Conservation (phyloP, 371 early-diverging fungal genomes). For the Mucor mucedo region DNA sequence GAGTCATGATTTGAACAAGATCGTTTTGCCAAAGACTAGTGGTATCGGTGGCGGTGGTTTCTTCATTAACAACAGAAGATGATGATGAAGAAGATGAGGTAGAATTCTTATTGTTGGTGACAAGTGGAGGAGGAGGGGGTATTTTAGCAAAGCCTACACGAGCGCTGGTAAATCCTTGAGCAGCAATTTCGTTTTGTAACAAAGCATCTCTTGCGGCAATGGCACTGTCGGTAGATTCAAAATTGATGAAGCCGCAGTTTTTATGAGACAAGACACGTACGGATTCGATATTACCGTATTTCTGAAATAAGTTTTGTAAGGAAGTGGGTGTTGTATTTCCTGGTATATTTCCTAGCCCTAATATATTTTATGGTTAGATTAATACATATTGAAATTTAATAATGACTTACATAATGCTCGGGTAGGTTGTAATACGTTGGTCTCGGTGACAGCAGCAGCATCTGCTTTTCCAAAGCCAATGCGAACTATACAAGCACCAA, state of each 20-base stretch:
- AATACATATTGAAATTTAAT: slow-evolving; percentile 1
- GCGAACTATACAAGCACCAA: slow-evolving; percentile 79
- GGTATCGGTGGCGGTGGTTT: slow-evolving; percentile 19
- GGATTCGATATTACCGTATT: slow-evolving; percentile 92
- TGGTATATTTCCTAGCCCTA: slow-evolving; percentile 95
- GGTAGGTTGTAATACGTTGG: slow-evolving; percentile 49
- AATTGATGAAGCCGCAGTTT: slow-evolving; percentile 97
- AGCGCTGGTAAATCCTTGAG: slow-evolving; percentile 73
- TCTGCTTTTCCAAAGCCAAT: slow-evolving; percentile 96
- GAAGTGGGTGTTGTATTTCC: slow-evolving; percentile 76
- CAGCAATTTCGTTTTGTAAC: slow-evolving; percentile 85
- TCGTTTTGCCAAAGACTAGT: slow-evolving; percentile 34
- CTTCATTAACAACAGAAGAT: slow-evolving; percentile 7
- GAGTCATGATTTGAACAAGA: slow-evolving; percentile 37
- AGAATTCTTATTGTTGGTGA: neutral
- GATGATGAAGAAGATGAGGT: slow-evolving; percentile 3
- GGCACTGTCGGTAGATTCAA: slow-evolving; percentile 86
- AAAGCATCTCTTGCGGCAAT: slow-evolving; percentile 85
- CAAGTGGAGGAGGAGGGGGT: slow-evolving; percentile 44
- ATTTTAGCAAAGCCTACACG: slow-evolving; percentile 94
- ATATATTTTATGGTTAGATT: neutral
- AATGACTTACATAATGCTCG: slow-evolving; percentile 52
- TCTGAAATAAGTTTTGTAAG: slow-evolving; percentile 76
- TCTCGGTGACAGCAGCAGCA: slow-evolving; percentile 51
- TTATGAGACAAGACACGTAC: slow-evolving; percentile 94